A percentile compares a stretch with the other conserved stretches of the same genome.
phyloP scores from a whole-genome alignment of 106 monocot genomes.

The Dioscorea alata region DNA sequence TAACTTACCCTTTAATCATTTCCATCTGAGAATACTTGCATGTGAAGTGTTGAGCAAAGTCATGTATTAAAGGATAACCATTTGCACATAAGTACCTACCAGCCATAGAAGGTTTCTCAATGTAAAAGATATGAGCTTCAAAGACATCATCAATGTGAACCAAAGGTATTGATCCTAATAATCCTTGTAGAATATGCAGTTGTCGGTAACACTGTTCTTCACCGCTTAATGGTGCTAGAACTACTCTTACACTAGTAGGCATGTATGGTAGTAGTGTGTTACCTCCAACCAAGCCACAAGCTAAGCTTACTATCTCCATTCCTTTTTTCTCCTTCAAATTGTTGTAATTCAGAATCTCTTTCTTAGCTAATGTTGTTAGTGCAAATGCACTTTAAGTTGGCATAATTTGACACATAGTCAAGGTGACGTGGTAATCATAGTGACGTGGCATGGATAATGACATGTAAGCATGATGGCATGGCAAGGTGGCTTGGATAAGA shows the following conservation, averaged over 20 bases:
- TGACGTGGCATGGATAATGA: too few species aligned
- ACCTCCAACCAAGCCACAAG: slow-evolving; percentile 41
- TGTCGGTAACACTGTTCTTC: not conserved
- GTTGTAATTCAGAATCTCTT: slow-evolving; percentile 22
- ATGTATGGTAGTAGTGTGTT: slow-evolving; percentile 13
- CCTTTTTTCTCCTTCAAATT: not conserved
- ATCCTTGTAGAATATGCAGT: slow-evolving; percentile 27
- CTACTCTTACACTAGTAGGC: not conserved
- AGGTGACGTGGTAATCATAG: too few species aligned
- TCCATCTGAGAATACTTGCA: slow-evolving; percentile 16
- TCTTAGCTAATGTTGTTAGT: too few species aligned
- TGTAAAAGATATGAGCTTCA: slow-evolving; percentile 36
- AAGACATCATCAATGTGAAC: slow-evolving; percentile 41
- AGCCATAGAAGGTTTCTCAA: slow-evolving; percentile 28
- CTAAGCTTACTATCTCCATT: slow-evolving; percentile 41
- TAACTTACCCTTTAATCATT: slow-evolving; percentile 32
- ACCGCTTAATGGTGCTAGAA: slow-evolving; percentile 22
- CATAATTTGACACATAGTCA: too few species aligned
- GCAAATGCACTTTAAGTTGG: too few species aligned
- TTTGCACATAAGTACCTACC: slow-evolving; percentile 35
- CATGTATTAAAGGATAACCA: slow-evolving; percentile 14
- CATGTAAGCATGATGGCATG: too few species aligned
- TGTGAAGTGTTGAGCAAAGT: slow-evolving; percentile 15
- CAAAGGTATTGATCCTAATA: slow-evolving; percentile 38
- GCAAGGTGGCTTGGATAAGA: too few species aligned